Evolutionary conservation across 2,329 filamentous ascomycete species (phyloP).

Genomic region (Apiospora rasikravindrae): DNA sequence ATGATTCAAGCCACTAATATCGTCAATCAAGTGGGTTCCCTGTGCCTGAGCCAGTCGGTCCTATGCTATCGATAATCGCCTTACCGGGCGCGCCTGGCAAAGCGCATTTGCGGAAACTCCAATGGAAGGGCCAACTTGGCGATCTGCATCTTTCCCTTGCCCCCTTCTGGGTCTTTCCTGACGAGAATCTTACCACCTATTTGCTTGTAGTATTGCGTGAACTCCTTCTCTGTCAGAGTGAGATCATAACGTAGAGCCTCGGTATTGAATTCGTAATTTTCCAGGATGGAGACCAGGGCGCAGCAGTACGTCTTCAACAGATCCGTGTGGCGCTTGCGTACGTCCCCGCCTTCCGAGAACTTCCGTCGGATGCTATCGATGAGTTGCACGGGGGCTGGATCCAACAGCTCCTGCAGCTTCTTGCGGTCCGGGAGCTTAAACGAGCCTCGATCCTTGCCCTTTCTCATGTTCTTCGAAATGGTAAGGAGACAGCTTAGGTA

Average conservation of each 20-base stretch:
- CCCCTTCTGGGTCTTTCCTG: slow-evolving; percentile 63
- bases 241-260: slow-evolving; percentile 74
- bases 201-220: slow-evolving; percentile 73
- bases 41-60: neutral
- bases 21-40: neutral
- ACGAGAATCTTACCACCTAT: slow-evolving; percentile 73
- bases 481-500: slow-evolving; percentile 62
- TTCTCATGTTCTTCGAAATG: slow-evolving; percentile 55
- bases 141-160: slow-evolving; percentile 59
- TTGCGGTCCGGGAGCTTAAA: slow-evolving; percentile 64
- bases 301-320: slow-evolving; percentile 76
- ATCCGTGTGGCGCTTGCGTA: slow-evolving; percentile 75
- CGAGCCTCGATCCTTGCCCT: slow-evolving; percentile 52
- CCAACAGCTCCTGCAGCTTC: slow-evolving; percentile 62
- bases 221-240: slow-evolving; percentile 71
- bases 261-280: slow-evolving; percentile 75
- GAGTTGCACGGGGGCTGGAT: slow-evolving; percentile 64
- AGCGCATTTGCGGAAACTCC: slow-evolving; percentile 73
- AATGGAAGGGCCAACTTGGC: slow-evolving; percentile 80
- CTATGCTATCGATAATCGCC: neutral
- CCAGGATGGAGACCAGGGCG: slow-evolving; percentile 72
- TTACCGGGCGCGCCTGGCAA: slow-evolving; percentile 22
- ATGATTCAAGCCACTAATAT: neutral
- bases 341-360: slow-evolving; percentile 67
- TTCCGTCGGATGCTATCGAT: slow-evolving; percentile 71